A percentile compares a stretch with the other conserved stretches of the same genome.
These are phyloP conservation scores for Termitomyces bulborhizus DNA, from an alignment of 768 basidiomycete genomes.

Conservation along the genomic window DNA sequence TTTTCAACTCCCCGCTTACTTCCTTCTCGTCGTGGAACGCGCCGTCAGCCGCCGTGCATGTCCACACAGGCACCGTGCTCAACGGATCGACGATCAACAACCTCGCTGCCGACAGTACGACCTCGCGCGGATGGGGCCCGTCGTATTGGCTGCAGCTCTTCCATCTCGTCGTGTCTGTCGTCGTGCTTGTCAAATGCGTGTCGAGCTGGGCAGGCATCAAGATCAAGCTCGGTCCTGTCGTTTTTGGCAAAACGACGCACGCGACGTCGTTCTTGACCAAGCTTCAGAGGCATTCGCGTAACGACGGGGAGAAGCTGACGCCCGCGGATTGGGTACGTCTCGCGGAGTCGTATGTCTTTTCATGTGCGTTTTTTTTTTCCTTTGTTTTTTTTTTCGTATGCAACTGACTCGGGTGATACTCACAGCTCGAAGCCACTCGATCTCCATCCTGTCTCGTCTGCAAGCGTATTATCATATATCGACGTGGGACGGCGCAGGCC, in stretches of 20 bases:
- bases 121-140: slow-evolving; percentile 32
- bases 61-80: slow-evolving; percentile 56
- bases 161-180: slow-evolving; percentile 59
- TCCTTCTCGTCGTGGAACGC: slow-evolving; percentile 22
- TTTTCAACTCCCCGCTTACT: slow-evolving; percentile 73
- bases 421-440: slow-evolving; percentile 7
- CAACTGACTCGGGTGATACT: too few species aligned
- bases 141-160: slow-evolving; percentile 52
- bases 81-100: slow-evolving; percentile 20
- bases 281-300: background rate
- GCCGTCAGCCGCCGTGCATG: slow-evolving; percentile 28
- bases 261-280: background rate
- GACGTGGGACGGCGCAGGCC: slow-evolving; percentile 29
- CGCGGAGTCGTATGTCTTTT: slow-evolving; percentile 26
- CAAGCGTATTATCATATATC: slow-evolving; percentile 53
- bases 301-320: slow-evolving; percentile 5
- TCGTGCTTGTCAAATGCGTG: slow-evolving; percentile 54
- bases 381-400: background rate
- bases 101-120: slow-evolving; percentile 8
- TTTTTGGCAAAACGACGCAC: too few species aligned
- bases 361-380: slow-evolving; percentile 17
- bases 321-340: slow-evolving; percentile 22
- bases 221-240: background rate
- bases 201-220: slow-evolving; percentile 34
- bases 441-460: slow-evolving; percentile 32